Percentiles rank a stretch among this genome's conserved stretches.
Conservation (phyloP, 2,329 filamentous ascomycete genomes). For the Chaetomium sp. region DNA sequence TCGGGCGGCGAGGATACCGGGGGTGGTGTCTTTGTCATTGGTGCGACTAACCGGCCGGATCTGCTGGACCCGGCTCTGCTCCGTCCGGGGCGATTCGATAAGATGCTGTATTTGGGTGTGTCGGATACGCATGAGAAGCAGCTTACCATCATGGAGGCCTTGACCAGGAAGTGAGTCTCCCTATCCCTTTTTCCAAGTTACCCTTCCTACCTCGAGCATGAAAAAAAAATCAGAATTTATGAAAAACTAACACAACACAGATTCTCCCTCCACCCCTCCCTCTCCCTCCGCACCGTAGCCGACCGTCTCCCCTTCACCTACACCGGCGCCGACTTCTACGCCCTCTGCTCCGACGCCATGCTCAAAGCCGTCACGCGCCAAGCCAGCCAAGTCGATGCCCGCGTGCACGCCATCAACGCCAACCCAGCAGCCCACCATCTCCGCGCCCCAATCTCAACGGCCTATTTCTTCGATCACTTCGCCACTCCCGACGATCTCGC, state of each 20-base stretch:
- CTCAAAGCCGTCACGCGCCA: constrained; percentile 95
- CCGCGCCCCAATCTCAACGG: constrained; percentile 62
- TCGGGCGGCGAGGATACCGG: constrained; percentile 76
- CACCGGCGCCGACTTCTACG: constrained; percentile 95
- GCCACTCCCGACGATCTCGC: constrained; percentile 75
- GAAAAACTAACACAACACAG: constrained; percentile 35
- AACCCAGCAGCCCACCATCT: constrained; percentile 14
- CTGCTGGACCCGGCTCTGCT: constrained; percentile 84
- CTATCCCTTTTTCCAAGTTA: neutral
- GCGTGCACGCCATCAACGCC: constrained; percentile 65
- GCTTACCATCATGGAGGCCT: constrained; percentile 82
- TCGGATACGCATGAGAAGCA: constrained; percentile 97
- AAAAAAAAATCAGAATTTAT: neutral
- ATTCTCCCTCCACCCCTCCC: constrained; percentile 74
- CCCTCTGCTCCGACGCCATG: constrained; percentile 96
- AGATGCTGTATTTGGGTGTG: constrained; percentile 95
- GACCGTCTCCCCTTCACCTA: constrained; percentile 85
- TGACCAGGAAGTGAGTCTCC: constrained; percentile 77
- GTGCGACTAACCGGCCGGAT: constrained; percentile 91
- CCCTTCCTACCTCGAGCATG: neutral
- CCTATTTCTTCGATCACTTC: constrained; percentile 92
- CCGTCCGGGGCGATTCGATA: constrained; percentile 88
- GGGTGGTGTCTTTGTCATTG: constrained; percentile 91
- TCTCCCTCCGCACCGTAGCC: constrained; percentile 71
- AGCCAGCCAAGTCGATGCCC: constrained; percentile 73